Percentiles rank a stretch among this genome's conserved stretches.
Conservation (phyloP, 2,329 filamentous ascomycete genomes). For the Xylaria sp. region DNA sequence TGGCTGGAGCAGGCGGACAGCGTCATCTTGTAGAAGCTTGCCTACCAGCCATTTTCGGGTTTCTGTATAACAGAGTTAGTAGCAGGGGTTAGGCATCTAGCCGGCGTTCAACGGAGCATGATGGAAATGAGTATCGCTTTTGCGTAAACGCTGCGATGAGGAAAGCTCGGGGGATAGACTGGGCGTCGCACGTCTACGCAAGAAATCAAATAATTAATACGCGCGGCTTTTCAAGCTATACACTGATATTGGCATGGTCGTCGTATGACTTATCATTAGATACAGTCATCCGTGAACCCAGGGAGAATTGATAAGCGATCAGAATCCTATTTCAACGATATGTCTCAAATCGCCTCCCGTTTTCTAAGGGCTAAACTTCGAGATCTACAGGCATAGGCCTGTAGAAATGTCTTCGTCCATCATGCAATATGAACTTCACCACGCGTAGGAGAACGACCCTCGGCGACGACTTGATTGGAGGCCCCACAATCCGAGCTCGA, state of each 20-base stretch:
- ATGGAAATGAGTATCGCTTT: not conserved
- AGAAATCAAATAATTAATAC: not conserved
- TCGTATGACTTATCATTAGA: too few relatives aligned
- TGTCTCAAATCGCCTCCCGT: too few relatives aligned
- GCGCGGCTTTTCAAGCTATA: too few relatives aligned
- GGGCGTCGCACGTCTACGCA: not conserved
- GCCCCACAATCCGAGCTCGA: not conserved
- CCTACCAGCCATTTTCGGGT: not conserved
- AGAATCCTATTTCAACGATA: too few relatives aligned
- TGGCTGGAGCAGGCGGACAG: slow-evolving; percentile 70
- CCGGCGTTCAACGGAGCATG: slow-evolving; percentile 14
- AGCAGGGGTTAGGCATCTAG: slow-evolving; percentile 8
- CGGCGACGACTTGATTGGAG: not conserved
- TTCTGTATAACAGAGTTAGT: not conserved
- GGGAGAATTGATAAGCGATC: too few relatives aligned
- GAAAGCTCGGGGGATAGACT: not conserved
- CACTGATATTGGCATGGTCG: too few relatives aligned
- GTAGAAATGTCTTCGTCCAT: not conserved
- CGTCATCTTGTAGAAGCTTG: slow-evolving; percentile 42
- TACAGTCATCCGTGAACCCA: too few relatives aligned
- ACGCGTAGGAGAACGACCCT: not conserved
- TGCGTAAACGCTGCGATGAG: not conserved
- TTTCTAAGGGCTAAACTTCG: not conserved
- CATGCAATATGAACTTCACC: not conserved
- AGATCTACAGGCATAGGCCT: not conserved